Conservation (phyloP, 495 filamentous ascomycete species). For the Neurospora intermedia region DNA sequence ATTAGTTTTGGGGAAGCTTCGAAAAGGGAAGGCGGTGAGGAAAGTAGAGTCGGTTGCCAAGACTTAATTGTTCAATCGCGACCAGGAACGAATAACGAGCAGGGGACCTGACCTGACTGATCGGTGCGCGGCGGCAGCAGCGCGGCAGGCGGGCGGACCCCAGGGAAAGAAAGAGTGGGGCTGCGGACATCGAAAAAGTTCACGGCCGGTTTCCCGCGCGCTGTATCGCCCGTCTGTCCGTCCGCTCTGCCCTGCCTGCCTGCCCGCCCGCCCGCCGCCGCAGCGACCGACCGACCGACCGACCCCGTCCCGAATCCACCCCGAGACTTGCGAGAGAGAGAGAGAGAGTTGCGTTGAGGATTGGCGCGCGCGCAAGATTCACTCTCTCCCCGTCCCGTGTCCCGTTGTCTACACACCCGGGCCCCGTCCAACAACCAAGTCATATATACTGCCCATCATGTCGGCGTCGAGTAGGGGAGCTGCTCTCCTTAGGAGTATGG, state of each 20-base stretch:
- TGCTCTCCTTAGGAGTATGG: slow-evolving; percentile 33
- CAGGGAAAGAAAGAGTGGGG: slow-evolving; percentile 6
- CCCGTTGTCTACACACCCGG: background rate
- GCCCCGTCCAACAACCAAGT: slow-evolving; percentile 1
- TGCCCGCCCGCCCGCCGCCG: background rate
- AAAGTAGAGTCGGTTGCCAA: background rate
- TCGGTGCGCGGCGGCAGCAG: background rate
- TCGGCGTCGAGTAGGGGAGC: slow-evolving; percentile 41
- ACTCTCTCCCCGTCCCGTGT: background rate
- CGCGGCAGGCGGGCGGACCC: background rate
- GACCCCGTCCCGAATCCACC: background rate
- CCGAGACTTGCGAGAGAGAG: background rate
- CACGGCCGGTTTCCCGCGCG: slow-evolving; percentile 7
- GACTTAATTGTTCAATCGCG: background rate
- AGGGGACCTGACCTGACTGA: background rate
- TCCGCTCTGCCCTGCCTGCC: background rate
- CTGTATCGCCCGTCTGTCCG: background rate
- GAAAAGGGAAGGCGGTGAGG: slow-evolving; percentile 2
- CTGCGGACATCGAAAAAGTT: slow-evolving; percentile 21
- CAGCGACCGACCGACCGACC: background rate
- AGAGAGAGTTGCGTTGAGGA: background rate
- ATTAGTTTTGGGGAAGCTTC: background rate
- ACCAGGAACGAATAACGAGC: slow-evolving; percentile 2
- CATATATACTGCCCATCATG: slow-evolving; percentile 26
- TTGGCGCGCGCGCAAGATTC: background rate